These are phyloP conservation scores for Primulina eburnea DNA, from an alignment of 257 asterid species.

Conservation along the genomic window DNA sequence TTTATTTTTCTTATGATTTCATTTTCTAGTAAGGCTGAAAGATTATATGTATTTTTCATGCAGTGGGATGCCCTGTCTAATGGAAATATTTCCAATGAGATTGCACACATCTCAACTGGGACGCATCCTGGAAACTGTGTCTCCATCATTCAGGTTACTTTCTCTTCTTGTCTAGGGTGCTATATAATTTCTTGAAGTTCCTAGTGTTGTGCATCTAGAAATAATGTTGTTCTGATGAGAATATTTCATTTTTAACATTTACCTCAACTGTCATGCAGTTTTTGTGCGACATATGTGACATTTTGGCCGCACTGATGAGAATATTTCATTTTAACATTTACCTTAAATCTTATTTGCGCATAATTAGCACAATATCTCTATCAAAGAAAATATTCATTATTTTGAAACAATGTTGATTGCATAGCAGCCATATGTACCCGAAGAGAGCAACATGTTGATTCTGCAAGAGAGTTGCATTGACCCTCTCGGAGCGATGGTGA, in stretches of 20 bases:
- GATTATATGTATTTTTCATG: constrained; percentile 21
- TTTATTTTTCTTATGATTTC: neutral
- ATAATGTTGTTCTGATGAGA: too few relatives aligned
- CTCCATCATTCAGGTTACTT: constrained; percentile 59
- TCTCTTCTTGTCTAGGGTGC: neutral
- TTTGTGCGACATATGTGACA: too few relatives aligned
- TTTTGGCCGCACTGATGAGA: too few relatives aligned
- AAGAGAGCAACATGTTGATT: constrained; percentile 45
- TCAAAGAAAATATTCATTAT: too few relatives aligned
- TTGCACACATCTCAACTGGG: constrained; percentile 60
- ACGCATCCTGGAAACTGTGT: constrained; percentile 45
- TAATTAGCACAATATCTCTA: too few relatives aligned
- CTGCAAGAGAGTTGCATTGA: constrained; percentile 65
- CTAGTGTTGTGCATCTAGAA: too few relatives aligned
- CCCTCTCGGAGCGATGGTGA: constrained; percentile 41
- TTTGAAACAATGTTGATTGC: neutral
- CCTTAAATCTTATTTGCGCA: too few relatives aligned
- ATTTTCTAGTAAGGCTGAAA: neutral
- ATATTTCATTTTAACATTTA: too few relatives aligned
- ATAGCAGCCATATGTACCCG: constrained; percentile 43
- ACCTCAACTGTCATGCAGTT: too few relatives aligned
- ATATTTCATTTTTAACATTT: too few relatives aligned
- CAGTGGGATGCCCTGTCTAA: constrained; percentile 70
- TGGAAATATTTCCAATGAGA: constrained; percentile 39
- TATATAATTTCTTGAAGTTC: neutral